These are phyloP conservation scores for Breviolum minutum DNA, from an alignment of 73 alveolate genomes.

Conservation along the genomic window DNA sequence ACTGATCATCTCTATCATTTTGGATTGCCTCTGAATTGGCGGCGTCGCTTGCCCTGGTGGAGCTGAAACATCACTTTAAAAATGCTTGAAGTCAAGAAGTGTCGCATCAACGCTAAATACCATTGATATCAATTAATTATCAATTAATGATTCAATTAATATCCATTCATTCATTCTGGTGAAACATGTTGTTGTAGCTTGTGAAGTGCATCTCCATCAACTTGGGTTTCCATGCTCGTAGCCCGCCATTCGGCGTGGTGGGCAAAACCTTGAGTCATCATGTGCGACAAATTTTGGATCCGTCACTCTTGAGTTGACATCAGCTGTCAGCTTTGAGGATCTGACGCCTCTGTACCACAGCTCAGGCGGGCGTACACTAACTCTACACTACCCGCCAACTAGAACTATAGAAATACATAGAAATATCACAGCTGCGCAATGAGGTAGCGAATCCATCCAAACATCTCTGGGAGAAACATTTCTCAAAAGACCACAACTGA, in stretches of 20 bases:
- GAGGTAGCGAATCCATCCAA: not conserved
- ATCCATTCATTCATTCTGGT: too few relatives aligned
- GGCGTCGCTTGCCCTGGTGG: constrained; percentile 40
- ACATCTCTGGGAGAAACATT: not conserved
- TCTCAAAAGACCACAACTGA: too few relatives aligned
- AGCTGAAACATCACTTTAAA: too few relatives aligned
- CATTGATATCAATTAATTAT: too few relatives aligned
- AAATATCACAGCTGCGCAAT: constrained; percentile 17
- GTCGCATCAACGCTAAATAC: too few relatives aligned
- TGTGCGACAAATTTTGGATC: too few relatives aligned
- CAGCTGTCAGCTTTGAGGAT: not conserved
- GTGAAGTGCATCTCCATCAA: not conserved
- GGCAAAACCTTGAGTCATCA: not conserved
- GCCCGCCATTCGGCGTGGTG: constrained; percentile 66
- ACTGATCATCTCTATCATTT: not conserved
- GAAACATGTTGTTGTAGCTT: too few relatives aligned
- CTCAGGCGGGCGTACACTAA: constrained; percentile 3
- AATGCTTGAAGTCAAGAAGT: too few relatives aligned
- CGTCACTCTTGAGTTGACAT: too few relatives aligned
- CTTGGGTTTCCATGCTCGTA: not conserved
- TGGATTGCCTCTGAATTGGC: constrained; percentile 21
- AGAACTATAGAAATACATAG: not conserved
- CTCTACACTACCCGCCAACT: constrained; percentile 16
- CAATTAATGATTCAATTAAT: too few relatives aligned
- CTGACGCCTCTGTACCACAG: constrained; percentile 46